Conservation (phyloP, 306 rosid species). For the Arachis hypogaea region DNA sequence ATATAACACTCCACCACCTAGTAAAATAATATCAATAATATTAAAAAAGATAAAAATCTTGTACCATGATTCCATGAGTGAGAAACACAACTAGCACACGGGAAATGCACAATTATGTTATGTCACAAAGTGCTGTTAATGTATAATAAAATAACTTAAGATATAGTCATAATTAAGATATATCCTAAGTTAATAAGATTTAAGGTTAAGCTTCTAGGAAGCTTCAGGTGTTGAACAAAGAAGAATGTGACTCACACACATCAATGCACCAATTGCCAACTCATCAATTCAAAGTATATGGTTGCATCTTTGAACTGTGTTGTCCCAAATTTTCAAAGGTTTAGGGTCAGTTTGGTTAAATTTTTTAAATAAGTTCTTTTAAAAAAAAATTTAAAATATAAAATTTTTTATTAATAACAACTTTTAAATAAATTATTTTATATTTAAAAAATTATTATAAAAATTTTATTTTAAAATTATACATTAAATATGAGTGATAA, state of each 20-base stretch:
- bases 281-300: conserved; percentile 58
- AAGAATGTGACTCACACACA: conserved; percentile 41
- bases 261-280: conserved; percentile 27
- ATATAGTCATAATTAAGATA: background rate
- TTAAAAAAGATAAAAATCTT: background rate
- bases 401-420: too few species aligned
- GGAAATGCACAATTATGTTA: background rate
- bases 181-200: background rate
- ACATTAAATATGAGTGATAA: too few species aligned
- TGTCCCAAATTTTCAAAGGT: background rate
- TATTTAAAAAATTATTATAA: too few species aligned
- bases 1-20: background rate
- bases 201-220: conserved; percentile 21
- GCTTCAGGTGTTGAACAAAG: background rate
- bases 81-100: conserved; percentile 18
- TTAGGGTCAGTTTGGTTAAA: too few species aligned
- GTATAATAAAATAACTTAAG: too few species aligned
- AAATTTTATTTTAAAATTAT: too few species aligned
- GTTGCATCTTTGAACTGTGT: background rate
- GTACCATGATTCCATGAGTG: background rate
- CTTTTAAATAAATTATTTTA: too few species aligned
- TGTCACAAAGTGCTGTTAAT: background rate
- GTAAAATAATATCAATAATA: background rate
- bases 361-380: too few species aligned
- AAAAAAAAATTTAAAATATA: too few species aligned